Conservation (phyloP, 768 basidiomycete genomes). For the Psilocybe cyanescens region DNA sequence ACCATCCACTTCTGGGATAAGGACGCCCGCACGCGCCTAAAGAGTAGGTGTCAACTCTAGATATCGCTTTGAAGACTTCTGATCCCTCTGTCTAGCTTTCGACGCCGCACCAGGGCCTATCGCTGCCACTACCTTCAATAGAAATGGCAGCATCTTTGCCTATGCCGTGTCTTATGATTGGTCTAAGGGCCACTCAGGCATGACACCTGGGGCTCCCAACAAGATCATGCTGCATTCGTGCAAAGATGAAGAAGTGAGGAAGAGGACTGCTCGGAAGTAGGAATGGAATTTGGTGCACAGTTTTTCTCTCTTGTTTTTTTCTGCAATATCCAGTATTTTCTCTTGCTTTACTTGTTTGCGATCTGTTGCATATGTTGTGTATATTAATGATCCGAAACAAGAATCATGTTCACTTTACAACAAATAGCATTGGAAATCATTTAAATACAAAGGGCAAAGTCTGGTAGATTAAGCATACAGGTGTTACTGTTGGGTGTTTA, state of each 20-base stretch:
- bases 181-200: conserved; percentile 90
- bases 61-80: background rate
- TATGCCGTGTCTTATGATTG: conserved; percentile 94
- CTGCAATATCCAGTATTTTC: background rate
- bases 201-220: conserved; percentile 71
- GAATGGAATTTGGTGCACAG: conserved; percentile 1
- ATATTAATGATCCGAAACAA: conserved; percentile 7
- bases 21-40: conserved; percentile 88
- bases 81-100: conserved; percentile 52
- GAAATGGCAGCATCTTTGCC: conserved; percentile 86
- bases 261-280: conserved; percentile 49
- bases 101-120: conserved; percentile 79
- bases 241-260: conserved; percentile 88
- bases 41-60: conserved; percentile 54
- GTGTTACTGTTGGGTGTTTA: background rate
- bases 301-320: background rate
- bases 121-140: conserved; percentile 82
- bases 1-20: conserved; percentile 96
- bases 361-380: conserved; percentile 10
- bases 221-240: conserved; percentile 85
- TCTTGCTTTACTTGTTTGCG: conserved; percentile 2
- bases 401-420: background rate
- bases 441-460: background rate
- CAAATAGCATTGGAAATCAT: background rate
- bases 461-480: background rate